phyloP scores from a whole-genome alignment of 805 yeast genomes.

The Vanderwaltozyma tropicalis region DNA sequence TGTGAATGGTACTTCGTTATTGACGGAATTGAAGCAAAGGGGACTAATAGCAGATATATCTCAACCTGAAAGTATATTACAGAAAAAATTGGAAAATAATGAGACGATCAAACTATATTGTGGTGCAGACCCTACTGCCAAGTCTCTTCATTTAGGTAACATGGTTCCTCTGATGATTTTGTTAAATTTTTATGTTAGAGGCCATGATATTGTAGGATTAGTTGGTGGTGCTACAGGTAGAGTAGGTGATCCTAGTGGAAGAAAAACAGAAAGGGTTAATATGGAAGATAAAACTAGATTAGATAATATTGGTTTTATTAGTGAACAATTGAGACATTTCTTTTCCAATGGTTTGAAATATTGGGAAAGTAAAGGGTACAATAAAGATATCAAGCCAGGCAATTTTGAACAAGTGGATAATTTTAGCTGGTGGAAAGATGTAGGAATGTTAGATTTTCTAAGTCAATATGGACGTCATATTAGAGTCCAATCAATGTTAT shows the following conservation, averaged over 20 bases:
- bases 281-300: constrained; percentile 44
- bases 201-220: constrained; percentile 73
- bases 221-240: constrained; percentile 94
- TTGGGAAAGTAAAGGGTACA: constrained; percentile 36
- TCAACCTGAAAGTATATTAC: constrained; percentile 17
- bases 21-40: constrained; percentile 9
- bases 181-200: constrained; percentile 73
- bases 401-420: constrained; percentile 46
- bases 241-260: constrained; percentile 95
- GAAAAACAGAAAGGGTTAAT: constrained; percentile 59
- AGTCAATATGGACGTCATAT: constrained; percentile 67
- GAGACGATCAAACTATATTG: constrained; percentile 56
- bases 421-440: constrained; percentile 74
- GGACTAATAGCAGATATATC: constrained; percentile 25
- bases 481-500: constrained; percentile 77
- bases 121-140: constrained; percentile 96
- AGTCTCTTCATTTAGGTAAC: constrained; percentile 83
- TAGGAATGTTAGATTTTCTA: constrained; percentile 68
- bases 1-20: neutral
- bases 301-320: constrained; percentile 49
- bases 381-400: constrained; percentile 31
- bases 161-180: constrained; percentile 77
- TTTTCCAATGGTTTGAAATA: constrained; percentile 52
- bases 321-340: constrained; percentile 50
- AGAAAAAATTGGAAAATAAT: constrained; percentile 8